Evolutionary conservation across 345 rosid species (phyloP).

Genomic region (Pelargonium nanum): DNA sequence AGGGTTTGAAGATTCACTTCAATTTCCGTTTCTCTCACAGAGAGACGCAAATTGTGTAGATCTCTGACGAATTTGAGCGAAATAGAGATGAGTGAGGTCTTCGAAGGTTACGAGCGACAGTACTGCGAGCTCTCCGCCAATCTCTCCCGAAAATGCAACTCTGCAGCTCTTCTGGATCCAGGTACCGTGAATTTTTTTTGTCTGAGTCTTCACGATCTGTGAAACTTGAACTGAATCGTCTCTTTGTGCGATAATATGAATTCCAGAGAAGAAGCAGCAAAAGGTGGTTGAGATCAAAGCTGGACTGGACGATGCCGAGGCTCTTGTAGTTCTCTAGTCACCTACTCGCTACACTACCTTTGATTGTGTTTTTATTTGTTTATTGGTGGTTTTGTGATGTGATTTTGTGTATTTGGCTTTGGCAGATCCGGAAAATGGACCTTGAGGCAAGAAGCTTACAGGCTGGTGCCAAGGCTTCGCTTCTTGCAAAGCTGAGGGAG

Average conservation of each 20-base stretch:
- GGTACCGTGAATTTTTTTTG: slow-evolving; percentile 20
- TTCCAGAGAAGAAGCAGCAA: slow-evolving; percentile 51
- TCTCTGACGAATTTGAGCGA: background rate
- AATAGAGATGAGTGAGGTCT: slow-evolving; percentile 27
- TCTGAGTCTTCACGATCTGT: background rate
- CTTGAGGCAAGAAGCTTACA: slow-evolving; percentile 84
- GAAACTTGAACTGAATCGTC: background rate
- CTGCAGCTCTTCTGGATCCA: slow-evolving; percentile 25
- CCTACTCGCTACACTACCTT: background rate
- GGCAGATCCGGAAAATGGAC: slow-evolving; percentile 79
- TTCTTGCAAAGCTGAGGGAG: slow-evolving; percentile 80
- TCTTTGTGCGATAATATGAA: background rate
- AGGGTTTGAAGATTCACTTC: background rate
- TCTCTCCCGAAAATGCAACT: slow-evolving; percentile 20
- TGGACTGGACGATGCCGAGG: slow-evolving; percentile 80
- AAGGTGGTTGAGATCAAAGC: slow-evolving; percentile 51
- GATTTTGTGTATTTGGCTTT: background rate
- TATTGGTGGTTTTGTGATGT: background rate
- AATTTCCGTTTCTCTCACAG: background rate
- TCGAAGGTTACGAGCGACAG: slow-evolving; percentile 19
- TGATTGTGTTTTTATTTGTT: background rate
- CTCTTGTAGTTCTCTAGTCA: slow-evolving; percentile 36
- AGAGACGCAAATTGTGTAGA: background rate
- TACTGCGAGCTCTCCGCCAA: slow-evolving; percentile 22
- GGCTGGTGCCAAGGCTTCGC: slow-evolving; percentile 65